phyloP scores from a whole-genome alignment of 2,329 filamentous ascomycete species.

The Pyrenophora seminiperda region DNA sequence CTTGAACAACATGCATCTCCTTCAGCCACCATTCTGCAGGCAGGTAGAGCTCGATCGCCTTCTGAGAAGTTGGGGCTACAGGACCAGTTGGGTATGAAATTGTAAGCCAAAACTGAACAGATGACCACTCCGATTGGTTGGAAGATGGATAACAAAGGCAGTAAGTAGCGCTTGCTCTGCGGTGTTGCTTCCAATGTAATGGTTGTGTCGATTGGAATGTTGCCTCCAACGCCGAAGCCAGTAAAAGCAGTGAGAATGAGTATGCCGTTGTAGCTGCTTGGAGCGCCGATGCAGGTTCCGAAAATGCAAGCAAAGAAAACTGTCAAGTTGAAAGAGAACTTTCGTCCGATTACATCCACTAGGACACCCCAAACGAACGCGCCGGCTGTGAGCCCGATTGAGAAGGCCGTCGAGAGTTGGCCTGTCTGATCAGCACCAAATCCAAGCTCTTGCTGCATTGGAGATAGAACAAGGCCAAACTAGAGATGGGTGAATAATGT shows the following conservation, averaged over 20 bases:
- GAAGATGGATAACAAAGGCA: constrained; percentile 60
- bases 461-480: constrained; percentile 60
- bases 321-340: constrained; percentile 64
- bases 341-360: constrained; percentile 59
- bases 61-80: constrained; percentile 60
- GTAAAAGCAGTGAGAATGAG: constrained; percentile 61
- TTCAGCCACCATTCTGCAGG: constrained; percentile 48
- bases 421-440: constrained; percentile 54
- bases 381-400: constrained; percentile 60
- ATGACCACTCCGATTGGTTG: constrained; percentile 62
- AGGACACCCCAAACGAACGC: constrained; percentile 63
- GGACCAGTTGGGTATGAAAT: constrained; percentile 58
- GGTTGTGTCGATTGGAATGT: constrained; percentile 62
- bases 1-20: constrained; percentile 47
- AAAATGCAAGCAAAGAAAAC: constrained; percentile 61
- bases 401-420: constrained; percentile 62
- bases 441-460: constrained; percentile 62
- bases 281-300: constrained; percentile 58
- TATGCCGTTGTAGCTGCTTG: constrained; percentile 57
- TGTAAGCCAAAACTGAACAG: constrained; percentile 58
- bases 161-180: constrained; percentile 57
- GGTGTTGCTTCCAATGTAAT: constrained; percentile 63
- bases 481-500: too few relatives aligned
- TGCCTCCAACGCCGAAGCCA: constrained; percentile 59
- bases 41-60: constrained; percentile 47